Base-by-base conservation (phyloP, 208 protist genomes). In the Endotrypanum monterogeii region DNA sequence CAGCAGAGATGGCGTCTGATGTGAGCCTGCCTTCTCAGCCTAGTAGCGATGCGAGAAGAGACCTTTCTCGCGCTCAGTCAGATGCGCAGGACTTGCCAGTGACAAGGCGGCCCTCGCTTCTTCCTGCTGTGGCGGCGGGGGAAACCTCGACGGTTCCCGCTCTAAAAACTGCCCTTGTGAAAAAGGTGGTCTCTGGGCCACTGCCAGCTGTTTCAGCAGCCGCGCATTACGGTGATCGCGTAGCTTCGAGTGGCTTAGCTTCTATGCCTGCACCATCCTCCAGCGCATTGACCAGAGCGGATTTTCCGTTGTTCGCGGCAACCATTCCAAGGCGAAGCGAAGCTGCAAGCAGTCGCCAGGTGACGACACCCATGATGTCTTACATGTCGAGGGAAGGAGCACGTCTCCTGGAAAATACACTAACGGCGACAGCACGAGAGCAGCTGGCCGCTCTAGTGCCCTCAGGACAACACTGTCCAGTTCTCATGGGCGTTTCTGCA, bases 371-470 rank as follows among this genome's bases (percentile, higher is more conserved):
- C 12, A 7, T 6, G 6, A 2, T 44, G 16, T 44, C 60, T 44
- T 70, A 44, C 20, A 41, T 70, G 48, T 54, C 18, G 12, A 20
- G 30, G 14, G 65, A 70, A 44, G 44, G 46, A 18, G 46, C 25
- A 23, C 44, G 65, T 41, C 65, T 70, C 46, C 1, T 70, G 18
- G 46, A 54, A 23, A 70, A 28, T 25, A 70, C 46, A 12, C 12
- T 11, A 39, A 54, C 46, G 7, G 50, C 65, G 18, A 25, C 65
- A n/a, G 35, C 61, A 37, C 61, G 37, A 23, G 61, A 67, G 61
- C 25, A 67, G 20, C 41, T 67, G n/a, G 61, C 61, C 35, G 16
- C 61, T 30, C 44, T 67, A 14, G 61, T 37, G 61, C 25, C 41
- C 20, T 14, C 30, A 51, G 9, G 0, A 5, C 28, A 8, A 23